Percentiles rank a stretch among this genome's conserved stretches.
These are phyloP conservation scores for Leccinum disarticulatum DNA, from an alignment of 768 basidiomycete species.

Conservation along the genomic window DNA sequence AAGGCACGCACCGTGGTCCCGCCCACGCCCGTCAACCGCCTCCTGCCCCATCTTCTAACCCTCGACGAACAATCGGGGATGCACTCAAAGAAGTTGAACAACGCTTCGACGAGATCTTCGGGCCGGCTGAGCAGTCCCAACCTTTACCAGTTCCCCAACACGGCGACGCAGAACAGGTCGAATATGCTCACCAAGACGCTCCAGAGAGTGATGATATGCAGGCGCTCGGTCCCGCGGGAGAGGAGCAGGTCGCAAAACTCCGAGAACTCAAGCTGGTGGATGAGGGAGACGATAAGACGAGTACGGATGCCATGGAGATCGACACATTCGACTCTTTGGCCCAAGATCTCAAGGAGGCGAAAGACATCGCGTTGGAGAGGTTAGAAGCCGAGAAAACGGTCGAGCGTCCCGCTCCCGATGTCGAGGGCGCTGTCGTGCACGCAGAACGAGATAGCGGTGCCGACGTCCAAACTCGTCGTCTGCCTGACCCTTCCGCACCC, in stretches of 20 bases:
- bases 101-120: slow-evolving; percentile 80
- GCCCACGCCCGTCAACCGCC: slow-evolving; percentile 40
- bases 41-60: slow-evolving; percentile 43
- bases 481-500: slow-evolving; percentile 27
- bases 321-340: slow-evolving; percentile 33
- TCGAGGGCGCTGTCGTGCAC: slow-evolving; percentile 51
- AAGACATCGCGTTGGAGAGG: slow-evolving; percentile 25
- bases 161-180: slow-evolving; percentile 52
- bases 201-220: slow-evolving; percentile 76
- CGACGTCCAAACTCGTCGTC: slow-evolving; percentile 7
- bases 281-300: slow-evolving; percentile 44
- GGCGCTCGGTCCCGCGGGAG: slow-evolving; percentile 83
- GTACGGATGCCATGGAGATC: slow-evolving; percentile 48
- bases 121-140: slow-evolving; percentile 36
- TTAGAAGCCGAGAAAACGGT: slow-evolving; percentile 31
- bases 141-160: slow-evolving; percentile 38
- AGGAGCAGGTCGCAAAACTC: slow-evolving; percentile 80
- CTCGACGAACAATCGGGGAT: slow-evolving; percentile 81
- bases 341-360: slow-evolving; percentile 27
- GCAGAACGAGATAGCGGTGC: slow-evolving; percentile 19
- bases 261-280: slow-evolving; percentile 79
- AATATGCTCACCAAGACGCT: slow-evolving; percentile 65
- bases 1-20: slow-evolving; percentile 48
- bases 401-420: slow-evolving; percentile 28
- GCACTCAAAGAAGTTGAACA: slow-evolving; percentile 77